phyloP scores from a whole-genome alignment of 768 basidiomycete genomes.

The Amanita phalloides region DNA sequence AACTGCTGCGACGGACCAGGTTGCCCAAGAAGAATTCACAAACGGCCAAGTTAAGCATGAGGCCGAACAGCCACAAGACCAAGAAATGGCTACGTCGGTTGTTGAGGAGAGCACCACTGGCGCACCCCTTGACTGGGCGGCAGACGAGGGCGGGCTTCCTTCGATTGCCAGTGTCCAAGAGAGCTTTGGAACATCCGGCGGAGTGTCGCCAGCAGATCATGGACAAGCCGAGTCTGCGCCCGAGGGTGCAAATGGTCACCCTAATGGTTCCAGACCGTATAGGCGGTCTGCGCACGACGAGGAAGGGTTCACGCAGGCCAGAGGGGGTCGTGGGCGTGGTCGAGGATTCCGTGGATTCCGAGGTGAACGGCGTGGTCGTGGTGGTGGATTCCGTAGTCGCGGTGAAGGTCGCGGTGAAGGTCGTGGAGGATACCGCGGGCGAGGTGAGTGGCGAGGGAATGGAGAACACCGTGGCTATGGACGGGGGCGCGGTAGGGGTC shows the following conservation, averaged over 20 bases:
- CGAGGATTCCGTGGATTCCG: constrained; percentile 26
- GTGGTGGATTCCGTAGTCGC: constrained; percentile 21
- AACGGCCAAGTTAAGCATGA: background rate
- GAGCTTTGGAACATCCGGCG: constrained; percentile 64
- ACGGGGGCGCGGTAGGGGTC: constrained; percentile 2
- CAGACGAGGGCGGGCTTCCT: constrained; percentile 73
- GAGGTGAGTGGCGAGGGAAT: constrained; percentile 10
- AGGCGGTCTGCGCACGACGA: constrained; percentile 28
- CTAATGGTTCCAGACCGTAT: constrained; percentile 13
- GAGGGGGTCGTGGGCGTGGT: constrained; percentile 37
- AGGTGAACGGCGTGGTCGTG: constrained; percentile 17
- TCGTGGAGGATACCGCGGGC: constrained; percentile 21
- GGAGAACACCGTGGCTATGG: constrained; percentile 4
- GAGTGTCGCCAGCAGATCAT: constrained; percentile 47
- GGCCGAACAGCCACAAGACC: background rate
- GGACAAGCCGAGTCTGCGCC: constrained; percentile 15
- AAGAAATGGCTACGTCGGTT: constrained; percentile 3
- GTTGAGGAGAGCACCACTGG: constrained; percentile 8
- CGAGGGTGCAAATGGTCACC: constrained; percentile 19
- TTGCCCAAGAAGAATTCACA: constrained; percentile 10
- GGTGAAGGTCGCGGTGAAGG: constrained; percentile 22
- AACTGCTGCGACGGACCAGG: constrained; percentile 12
- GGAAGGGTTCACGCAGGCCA: constrained; percentile 50
- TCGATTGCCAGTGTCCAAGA: constrained; percentile 68
- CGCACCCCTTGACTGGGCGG: constrained; percentile 66